Percentiles rank a stretch among this genome's conserved stretches.
These are phyloP conservation scores for Lichtheimia hyalospora DNA, from an alignment of 371 early-diverging fungal genomes.

Conservation along the genomic window DNA sequence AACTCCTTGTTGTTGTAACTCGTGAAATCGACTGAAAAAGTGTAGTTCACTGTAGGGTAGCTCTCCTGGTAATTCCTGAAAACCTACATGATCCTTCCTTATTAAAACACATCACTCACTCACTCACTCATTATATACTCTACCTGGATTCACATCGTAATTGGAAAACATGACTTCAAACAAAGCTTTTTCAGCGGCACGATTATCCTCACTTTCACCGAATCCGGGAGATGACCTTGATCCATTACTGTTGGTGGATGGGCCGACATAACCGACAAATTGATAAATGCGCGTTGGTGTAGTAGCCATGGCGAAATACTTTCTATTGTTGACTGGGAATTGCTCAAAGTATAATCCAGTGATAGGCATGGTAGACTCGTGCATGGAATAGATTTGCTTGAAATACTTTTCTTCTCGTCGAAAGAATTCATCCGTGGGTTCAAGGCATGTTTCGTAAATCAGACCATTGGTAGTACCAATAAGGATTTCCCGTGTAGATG, in stretches of 20 bases:
- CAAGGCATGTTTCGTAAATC: constrained; percentile 84
- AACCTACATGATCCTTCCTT: constrained; percentile 38
- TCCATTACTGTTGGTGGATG: constrained; percentile 14
- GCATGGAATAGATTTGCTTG: constrained; percentile 68
- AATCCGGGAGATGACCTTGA: constrained; percentile 20
- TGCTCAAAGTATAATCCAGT: constrained; percentile 79
- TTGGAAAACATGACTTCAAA: constrained; percentile 64
- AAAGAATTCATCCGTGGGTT: constrained; percentile 81
- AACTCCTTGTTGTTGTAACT: constrained; percentile 64
- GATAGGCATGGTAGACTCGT: constrained; percentile 66
- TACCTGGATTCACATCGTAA: constrained; percentile 63
- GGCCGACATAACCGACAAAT: constrained; percentile 70
- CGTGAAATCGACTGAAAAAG: constrained; percentile 67
- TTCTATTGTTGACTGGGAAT: constrained; percentile 68
- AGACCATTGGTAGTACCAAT: constrained; percentile 83
- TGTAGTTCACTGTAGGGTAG: constrained; percentile 58
- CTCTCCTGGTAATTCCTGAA: constrained; percentile 78
- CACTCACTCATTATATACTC: background rate
- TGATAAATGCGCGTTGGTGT: constrained; percentile 85
- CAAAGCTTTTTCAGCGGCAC: constrained; percentile 42
- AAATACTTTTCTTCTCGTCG: constrained; percentile 79
- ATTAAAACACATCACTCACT: background rate
- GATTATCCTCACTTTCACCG: constrained; percentile 22
- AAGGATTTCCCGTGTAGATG: constrained; percentile 78
- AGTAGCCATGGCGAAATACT: constrained; percentile 76